These are phyloP conservation scores for Ettlia oleoabundans DNA, from an alignment of 139 green algal species.

Conservation along the genomic window DNA sequence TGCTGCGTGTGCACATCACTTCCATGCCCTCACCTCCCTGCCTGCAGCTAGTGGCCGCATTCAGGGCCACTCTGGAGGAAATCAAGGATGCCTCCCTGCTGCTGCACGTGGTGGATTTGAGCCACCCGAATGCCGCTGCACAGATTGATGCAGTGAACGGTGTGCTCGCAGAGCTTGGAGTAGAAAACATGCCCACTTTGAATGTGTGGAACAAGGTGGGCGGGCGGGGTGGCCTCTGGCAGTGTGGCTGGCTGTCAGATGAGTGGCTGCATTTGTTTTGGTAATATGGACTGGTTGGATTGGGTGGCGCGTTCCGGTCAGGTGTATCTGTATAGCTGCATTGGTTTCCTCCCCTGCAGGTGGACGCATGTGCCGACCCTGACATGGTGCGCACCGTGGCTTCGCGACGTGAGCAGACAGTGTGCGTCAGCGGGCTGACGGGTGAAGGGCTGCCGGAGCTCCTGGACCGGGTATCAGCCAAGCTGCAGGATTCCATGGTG, in stretches of 20 bases:
- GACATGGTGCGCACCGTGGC: constrained; percentile 59
- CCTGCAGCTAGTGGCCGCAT: constrained; percentile 87
- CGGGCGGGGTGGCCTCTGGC: no score
- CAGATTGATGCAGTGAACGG: constrained; percentile 60
- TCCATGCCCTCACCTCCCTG: background rate
- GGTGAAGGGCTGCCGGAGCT: constrained; percentile 82
- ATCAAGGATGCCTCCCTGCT: constrained; percentile 84
- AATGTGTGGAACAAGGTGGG: constrained; percentile 95
- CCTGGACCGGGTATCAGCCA: constrained; percentile 59
- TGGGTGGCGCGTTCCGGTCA: background rate
- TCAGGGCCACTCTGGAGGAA: constrained; percentile 96
- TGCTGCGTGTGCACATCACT: no score
- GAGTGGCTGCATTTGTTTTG: background rate
- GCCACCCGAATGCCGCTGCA: constrained; percentile 70
- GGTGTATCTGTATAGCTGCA: background rate
- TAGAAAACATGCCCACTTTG: constrained; percentile 69
- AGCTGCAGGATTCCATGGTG: constrained; percentile 57
- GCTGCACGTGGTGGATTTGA: constrained; percentile 96
- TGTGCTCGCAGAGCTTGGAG: constrained; percentile 80
- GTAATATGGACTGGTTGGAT: no score
- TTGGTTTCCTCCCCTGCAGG: constrained; percentile 20
- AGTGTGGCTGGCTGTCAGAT: no score
- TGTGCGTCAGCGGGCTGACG: constrained; percentile 61
- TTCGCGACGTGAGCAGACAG: constrained; percentile 50
- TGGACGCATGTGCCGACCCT: constrained; percentile 71